Evolutionary conservation across 768 basidiomycete genomes (phyloP).

Genomic region (Pleurotus tuber-regium): DNA sequence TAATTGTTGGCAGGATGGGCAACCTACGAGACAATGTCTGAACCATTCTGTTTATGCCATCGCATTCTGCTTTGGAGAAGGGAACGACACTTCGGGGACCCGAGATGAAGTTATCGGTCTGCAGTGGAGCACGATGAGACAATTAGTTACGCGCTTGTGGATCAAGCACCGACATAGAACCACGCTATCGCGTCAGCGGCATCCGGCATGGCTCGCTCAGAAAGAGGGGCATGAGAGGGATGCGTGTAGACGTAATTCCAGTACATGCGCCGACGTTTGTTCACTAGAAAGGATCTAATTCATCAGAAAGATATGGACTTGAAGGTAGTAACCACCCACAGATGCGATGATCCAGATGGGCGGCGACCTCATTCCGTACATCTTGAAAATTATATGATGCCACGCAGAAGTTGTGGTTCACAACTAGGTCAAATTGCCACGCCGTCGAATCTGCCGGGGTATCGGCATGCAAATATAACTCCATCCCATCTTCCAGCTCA

Average conservation of each 20-base stretch:
- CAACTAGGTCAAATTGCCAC: conserved; percentile 31
- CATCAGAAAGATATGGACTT: no score
- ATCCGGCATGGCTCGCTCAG: conserved; percentile 38
- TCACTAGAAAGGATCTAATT: no score
- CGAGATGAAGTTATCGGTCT: conserved; percentile 49
- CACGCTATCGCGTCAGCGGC: conserved; percentile 50
- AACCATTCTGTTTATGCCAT: conserved; percentile 42
- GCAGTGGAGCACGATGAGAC: background rate
- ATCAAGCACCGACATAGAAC: conserved; percentile 35
- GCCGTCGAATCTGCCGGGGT: conserved; percentile 17
- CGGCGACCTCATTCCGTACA: conserved; percentile 25
- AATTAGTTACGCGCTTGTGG: background rate
- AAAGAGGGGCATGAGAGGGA: conserved; percentile 41
- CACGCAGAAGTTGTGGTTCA: conserved; percentile 47
- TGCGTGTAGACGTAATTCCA: conserved; percentile 52
- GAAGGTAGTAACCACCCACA: conserved; percentile 23
- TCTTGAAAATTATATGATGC: conserved; percentile 40
- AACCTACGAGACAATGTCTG: conserved; percentile 30
- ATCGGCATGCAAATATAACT: conserved; percentile 37
- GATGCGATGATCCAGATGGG: conserved; percentile 23
- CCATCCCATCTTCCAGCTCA: conserved; percentile 37
- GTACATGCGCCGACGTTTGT: conserved; percentile 44
- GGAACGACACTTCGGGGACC: conserved; percentile 43
- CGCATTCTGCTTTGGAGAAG: conserved; percentile 53
- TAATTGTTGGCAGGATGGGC: background rate